Base-by-base conservation (phyloP, 352 stramenopile genomes). In the Pythium chondricola region DNA sequence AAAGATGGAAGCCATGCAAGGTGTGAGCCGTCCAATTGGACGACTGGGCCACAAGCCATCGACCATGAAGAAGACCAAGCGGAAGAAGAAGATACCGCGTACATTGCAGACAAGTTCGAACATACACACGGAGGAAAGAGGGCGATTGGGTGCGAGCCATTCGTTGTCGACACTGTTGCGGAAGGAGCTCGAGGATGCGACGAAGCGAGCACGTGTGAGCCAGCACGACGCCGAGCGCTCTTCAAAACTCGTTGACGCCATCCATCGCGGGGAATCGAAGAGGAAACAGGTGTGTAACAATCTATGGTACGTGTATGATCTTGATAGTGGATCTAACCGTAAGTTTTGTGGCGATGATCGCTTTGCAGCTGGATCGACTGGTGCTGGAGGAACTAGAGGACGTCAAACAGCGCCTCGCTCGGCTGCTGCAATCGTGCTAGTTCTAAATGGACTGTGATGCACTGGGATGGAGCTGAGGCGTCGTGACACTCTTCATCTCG, bases 321-420 rank as follows among this genome's bases (percentile, higher is more conserved):
- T 20, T 41, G 42, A 10, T 18, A 6, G 6, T 30, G 18, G 14
- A 22, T 7, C 7, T 10, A 17, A 31, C 25, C 10, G 24, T 21
- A 27, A 20, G 8, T 29, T 13, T 56, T 32, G 20, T 36, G 18
- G n/a, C 8, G 47, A 10, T 48, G 10, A 8, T 32, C 13, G 7
- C 6, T 24, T 14, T 11, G 30, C 7, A 88, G 73, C 45, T 89
- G 7, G 78, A 89, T 51, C 65, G 56, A 22, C 46, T 84, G n/a
- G 63, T 89, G 20, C 56, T 87, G 13, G 61, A 48, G 0, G 78
- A 89, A 43, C 56, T 89, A 7, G 69, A 85, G 4, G 73, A 85
- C 37, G 67, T 87, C 20, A 85, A 89, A 38, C 63, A 70, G 36
- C 47, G 75, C n/a, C 61, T 89, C 13, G 69, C 74, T 1, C 74